These are phyloP conservation scores for Iberis pinnata DNA, from an alignment of 345 rosid species.

Conservation along the genomic window DNA sequence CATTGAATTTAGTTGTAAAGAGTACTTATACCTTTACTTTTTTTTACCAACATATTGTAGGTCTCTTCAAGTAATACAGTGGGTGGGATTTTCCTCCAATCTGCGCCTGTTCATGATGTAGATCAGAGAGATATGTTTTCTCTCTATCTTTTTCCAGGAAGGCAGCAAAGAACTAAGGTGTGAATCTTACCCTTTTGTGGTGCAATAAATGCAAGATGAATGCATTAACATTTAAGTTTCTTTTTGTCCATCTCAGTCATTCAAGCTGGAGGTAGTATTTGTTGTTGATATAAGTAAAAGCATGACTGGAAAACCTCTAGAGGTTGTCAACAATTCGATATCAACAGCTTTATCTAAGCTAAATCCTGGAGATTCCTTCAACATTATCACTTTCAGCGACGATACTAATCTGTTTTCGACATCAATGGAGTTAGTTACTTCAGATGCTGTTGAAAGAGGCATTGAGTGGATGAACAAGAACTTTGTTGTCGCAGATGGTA, in stretches of 20 bases:
- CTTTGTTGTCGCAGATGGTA: slow-evolving; percentile 57
- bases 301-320: slow-evolving; percentile 71
- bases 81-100: slow-evolving; percentile 74
- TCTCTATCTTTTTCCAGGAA: slow-evolving; percentile 65
- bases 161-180: slow-evolving; percentile 51
- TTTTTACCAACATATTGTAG: slow-evolving; percentile 26
- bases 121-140: slow-evolving; percentile 85
- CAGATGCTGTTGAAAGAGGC: slow-evolving; percentile 55
- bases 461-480: slow-evolving; percentile 58
- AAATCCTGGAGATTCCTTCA: slow-evolving; percentile 66
- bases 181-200: slow-evolving; percentile 3
- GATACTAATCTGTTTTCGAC: slow-evolving; percentile 55
- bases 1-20: not conserved
- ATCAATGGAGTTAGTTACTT: slow-evolving; percentile 57
- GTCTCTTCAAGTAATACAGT: slow-evolving; percentile 46
- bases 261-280: slow-evolving; percentile 69
- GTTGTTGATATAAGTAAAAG: slow-evolving; percentile 87
- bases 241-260: slow-evolving; percentile 37
- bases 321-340: slow-evolving; percentile 58
- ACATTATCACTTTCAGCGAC: slow-evolving; percentile 66
- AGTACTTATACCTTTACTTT: too few relatives aligned
- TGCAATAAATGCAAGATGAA: not conserved
- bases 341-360: slow-evolving; percentile 48
- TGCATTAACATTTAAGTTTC: slow-evolving; percentile 15
- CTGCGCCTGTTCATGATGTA: slow-evolving; percentile 55